Evolutionary conservation across 345 rosid species (phyloP).

Genomic region (Acer campestre): DNA sequence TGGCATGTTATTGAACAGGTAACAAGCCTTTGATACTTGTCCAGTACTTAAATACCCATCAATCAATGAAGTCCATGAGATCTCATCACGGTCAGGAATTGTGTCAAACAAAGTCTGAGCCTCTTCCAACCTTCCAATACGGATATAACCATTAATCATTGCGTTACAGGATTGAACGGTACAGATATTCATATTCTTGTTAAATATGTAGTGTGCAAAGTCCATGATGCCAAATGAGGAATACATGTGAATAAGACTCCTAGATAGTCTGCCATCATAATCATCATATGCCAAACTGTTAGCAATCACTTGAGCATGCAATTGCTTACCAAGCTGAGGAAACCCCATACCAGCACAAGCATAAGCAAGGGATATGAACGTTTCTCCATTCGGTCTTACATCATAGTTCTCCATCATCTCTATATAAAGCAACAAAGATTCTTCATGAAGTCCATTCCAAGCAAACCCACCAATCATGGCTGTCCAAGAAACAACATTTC

Average conservation of each 20-base stretch:
- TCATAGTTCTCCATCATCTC: slow-evolving; percentile 37
- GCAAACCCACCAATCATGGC: slow-evolving; percentile 69
- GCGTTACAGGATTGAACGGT: slow-evolving; percentile 44
- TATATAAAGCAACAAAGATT: slow-evolving; percentile 46
- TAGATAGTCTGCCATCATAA: slow-evolving; percentile 61
- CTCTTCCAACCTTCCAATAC: slow-evolving; percentile 43
- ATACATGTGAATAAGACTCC: slow-evolving; percentile 78
- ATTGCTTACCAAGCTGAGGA: slow-evolving; percentile 55
- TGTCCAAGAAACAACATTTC: slow-evolving; percentile 69
- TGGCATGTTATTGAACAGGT: slow-evolving; percentile 43
- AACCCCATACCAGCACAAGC: slow-evolving; percentile 64
- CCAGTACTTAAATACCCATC: slow-evolving; percentile 47
- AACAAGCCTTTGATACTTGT: slow-evolving; percentile 36
- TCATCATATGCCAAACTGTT: slow-evolving; percentile 48
- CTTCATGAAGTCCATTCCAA: slow-evolving; percentile 59
- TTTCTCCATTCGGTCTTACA: slow-evolving; percentile 58
- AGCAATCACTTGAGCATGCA: slow-evolving; percentile 56
- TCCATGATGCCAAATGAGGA: slow-evolving; percentile 54
- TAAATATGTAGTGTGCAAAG: slow-evolving; percentile 47
- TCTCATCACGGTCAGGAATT: slow-evolving; percentile 36
- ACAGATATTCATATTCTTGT: slow-evolving; percentile 27
- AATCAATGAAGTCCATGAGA: slow-evolving; percentile 63
- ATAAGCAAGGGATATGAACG: slow-evolving; percentile 71
- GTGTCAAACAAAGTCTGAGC: slow-evolving; percentile 49
- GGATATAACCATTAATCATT: slow-evolving; percentile 48